Conservation (phyloP, 1,139 yeast species). For the Hansenula sp. region DNA sequence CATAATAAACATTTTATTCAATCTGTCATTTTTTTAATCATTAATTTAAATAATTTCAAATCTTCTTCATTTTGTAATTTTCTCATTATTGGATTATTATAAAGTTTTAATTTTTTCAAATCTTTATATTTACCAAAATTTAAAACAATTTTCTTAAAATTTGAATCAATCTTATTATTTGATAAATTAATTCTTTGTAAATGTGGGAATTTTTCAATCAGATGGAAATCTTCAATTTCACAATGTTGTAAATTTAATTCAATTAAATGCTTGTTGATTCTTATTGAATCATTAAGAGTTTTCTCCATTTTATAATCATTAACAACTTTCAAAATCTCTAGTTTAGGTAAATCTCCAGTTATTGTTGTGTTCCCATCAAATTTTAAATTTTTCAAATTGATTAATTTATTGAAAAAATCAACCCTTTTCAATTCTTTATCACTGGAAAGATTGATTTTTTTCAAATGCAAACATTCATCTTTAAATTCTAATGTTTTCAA, state of each 20-base stretch:
- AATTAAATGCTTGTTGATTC: neutral
- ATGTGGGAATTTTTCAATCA: neutral
- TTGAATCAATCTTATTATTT: neutral
- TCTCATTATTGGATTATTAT: neutral
- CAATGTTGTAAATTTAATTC: too few relatives aligned
- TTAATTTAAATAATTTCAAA: neutral
- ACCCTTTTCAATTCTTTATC: conserved; percentile 2
- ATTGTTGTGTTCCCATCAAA: conserved; percentile 8
- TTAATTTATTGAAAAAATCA: conserved; percentile 1
- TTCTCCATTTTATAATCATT: neutral
- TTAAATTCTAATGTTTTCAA: conserved; percentile 2
- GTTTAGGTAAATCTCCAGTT: conserved; percentile 8
- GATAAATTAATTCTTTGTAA: neutral
- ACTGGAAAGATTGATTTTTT: conserved; percentile 7
- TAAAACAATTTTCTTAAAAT: neutral
- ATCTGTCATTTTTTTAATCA: neutral
- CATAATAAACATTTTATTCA: too few relatives aligned
- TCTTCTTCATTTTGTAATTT: neutral
- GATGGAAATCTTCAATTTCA: neutral
- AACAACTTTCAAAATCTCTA: conserved; percentile 5
- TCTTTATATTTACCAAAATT: neutral
- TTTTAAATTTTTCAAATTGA: conserved; percentile 4
- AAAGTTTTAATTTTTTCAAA: neutral
- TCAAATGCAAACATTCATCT: conserved; percentile 4
- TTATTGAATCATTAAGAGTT: neutral